Evolutionary conservation across 495 filamentous ascomycete species (phyloP).

Genomic region (Platismatia glauca): DNA sequence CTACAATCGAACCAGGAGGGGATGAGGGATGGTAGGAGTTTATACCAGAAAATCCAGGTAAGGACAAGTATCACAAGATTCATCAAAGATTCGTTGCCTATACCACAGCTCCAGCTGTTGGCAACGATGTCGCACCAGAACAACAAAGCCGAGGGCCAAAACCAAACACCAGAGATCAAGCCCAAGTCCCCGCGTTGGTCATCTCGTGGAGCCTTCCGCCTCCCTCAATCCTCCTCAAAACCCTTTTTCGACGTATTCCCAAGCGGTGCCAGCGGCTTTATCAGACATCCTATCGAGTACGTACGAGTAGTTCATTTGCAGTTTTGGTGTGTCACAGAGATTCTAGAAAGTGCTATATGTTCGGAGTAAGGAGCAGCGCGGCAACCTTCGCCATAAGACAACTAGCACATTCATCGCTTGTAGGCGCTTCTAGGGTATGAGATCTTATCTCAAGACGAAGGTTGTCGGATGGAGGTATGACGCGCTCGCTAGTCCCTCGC

Average conservation of each 20-base stretch:
- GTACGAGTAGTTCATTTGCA: too few species aligned
- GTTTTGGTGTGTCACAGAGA: too few species aligned
- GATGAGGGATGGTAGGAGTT: not conserved
- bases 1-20: too few species aligned
- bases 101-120: not conserved
- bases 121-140: too few species aligned
- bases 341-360: not conserved
- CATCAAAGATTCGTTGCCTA: not conserved
- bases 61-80: not conserved
- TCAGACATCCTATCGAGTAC: too few species aligned
- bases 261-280: too few species aligned
- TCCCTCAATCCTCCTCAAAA: too few species aligned
- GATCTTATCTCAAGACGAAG: not conserved
- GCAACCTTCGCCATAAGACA: not conserved
- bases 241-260: too few species aligned
- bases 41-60: not conserved
- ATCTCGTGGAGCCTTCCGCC: too few species aligned
- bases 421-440: not conserved
- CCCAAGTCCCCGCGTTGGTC: not conserved
- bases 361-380: not conserved
- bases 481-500: slow-evolving; percentile 3
- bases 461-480: not conserved
- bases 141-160: not conserved
- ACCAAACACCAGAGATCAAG: not conserved
- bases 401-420: not conserved